Percentiles rank a stretch among this genome's conserved stretches.
phyloP scores from a whole-genome alignment of 1,139 yeast species.

The Debaryomyces udenii region DNA sequence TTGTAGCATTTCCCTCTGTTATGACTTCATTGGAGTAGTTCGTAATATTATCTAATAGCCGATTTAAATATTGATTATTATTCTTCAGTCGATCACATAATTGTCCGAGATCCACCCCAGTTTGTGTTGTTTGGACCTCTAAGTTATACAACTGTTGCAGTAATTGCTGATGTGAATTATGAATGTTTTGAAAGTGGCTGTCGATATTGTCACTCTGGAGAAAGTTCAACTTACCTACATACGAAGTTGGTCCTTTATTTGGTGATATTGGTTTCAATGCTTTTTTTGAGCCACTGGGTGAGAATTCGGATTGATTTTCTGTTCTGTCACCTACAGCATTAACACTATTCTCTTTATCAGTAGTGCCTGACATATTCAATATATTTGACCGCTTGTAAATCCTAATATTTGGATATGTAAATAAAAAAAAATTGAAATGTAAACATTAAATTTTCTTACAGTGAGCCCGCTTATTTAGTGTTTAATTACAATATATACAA shows the following conservation, averaged over 20 bases:
- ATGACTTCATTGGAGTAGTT: conserved; percentile 38
- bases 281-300: conserved; percentile 16
- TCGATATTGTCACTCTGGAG: conserved; percentile 36
- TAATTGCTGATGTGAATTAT: conserved; percentile 30
- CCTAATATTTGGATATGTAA: background rate
- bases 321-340: background rate
- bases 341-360: conserved; percentile 3
- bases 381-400: background rate
- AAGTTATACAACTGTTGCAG: conserved; percentile 34
- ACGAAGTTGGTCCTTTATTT: conserved; percentile 20
- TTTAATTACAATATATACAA: conserved; percentile 2
- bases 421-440: conserved; percentile 3
- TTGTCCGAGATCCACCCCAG: conserved; percentile 39
- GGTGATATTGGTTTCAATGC: conserved; percentile 34
- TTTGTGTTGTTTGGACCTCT: conserved; percentile 40
- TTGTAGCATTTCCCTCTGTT: conserved; percentile 43
- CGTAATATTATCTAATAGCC: conserved; percentile 36
- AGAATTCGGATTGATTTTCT: background rate
- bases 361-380: background rate
- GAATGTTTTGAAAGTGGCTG: conserved; percentile 33
- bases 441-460: conserved; percentile 4
- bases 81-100: conserved; percentile 45
- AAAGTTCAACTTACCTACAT: conserved; percentile 30
- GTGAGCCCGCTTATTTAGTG: background rate
- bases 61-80: conserved; percentile 43